Conservation (phyloP, 164 flowering plant genomes). For the Vitis rotundifolia region DNA sequence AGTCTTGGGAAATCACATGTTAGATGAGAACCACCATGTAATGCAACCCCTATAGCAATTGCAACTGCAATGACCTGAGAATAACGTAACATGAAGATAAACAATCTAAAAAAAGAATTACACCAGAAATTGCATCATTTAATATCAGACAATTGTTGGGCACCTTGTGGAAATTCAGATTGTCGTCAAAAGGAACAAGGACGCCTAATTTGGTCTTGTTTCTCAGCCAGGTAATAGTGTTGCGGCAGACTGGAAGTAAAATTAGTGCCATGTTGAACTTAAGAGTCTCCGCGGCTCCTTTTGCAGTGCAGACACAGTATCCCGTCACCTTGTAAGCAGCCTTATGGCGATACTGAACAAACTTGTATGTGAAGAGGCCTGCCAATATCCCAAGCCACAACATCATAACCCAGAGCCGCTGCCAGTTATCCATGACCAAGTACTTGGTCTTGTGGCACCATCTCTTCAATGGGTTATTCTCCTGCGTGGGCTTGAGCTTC, state of each 20-base stretch:
- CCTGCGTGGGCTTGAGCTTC: conserved; percentile 3
- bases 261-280: conserved; percentile 75
- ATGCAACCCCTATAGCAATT: conserved; percentile 32
- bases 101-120: too few species aligned
- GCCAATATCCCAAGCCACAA: conserved; percentile 41
- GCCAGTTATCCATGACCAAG: conserved; percentile 25
- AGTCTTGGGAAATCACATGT: conserved; percentile 46
- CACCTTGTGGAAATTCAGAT: conserved; percentile 65
- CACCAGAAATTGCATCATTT: too few species aligned
- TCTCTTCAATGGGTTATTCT: background rate
- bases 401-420: conserved; percentile 48
- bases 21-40: conserved; percentile 32
- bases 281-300: conserved; percentile 64
- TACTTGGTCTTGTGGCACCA: background rate
- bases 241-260: conserved; percentile 66
- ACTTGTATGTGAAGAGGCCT: conserved; percentile 53
- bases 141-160: too few species aligned
- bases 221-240: conserved; percentile 72
- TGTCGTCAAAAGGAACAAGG: conserved; percentile 59
- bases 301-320: conserved; percentile 56
- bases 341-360: conserved; percentile 34
- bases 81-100: background rate
- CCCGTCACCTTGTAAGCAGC: conserved; percentile 54
- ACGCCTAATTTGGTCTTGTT: conserved; percentile 54
- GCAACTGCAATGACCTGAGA: conserved; percentile 33